These are phyloP conservation scores for Aethionema arabicum DNA, from an alignment of 345 rosid genomes.

Conservation along the genomic window DNA sequence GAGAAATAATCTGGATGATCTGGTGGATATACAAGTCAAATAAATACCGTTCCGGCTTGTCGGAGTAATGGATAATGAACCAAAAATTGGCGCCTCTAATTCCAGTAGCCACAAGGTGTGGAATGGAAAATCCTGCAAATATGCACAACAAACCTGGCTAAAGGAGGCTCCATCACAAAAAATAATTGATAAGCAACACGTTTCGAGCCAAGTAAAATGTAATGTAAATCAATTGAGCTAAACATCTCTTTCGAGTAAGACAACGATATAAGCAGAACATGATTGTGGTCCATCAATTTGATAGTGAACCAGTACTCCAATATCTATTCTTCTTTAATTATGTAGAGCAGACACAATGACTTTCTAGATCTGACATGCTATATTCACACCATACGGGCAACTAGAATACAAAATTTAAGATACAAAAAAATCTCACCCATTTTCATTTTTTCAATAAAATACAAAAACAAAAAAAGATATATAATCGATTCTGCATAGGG, in stretches of 20 bases:
- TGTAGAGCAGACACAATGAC: neutral
- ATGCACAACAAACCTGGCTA: constrained; percentile 7
- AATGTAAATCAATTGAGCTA: constrained; percentile 15
- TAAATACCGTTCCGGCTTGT: constrained; percentile 51
- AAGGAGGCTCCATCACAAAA: constrained; percentile 11
- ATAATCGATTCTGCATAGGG: constrained; percentile 6
- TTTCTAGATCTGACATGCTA: constrained; percentile 9
- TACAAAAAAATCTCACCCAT: neutral
- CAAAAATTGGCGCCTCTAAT: constrained; percentile 78
- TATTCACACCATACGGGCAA: neutral
- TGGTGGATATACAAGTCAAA: constrained; percentile 1
- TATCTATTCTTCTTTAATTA: neutral
- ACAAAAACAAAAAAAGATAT: neutral
- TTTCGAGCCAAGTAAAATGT: constrained; percentile 17
- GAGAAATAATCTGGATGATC: neutral
- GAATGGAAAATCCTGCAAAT: constrained; percentile 65
- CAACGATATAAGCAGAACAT: neutral
- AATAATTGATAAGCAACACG: neutral
- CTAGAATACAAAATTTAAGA: constrained; percentile 12
- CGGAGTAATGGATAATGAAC: constrained; percentile 60
- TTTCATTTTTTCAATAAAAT: constrained; percentile 2
- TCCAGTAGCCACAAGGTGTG: constrained; percentile 66
- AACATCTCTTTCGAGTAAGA: constrained; percentile 19
- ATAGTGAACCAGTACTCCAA: constrained; percentile 11
- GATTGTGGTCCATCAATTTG: constrained; percentile 10